Evolutionary conservation across 768 basidiomycete genomes (phyloP).

Genomic region (Collybia sp.): DNA sequence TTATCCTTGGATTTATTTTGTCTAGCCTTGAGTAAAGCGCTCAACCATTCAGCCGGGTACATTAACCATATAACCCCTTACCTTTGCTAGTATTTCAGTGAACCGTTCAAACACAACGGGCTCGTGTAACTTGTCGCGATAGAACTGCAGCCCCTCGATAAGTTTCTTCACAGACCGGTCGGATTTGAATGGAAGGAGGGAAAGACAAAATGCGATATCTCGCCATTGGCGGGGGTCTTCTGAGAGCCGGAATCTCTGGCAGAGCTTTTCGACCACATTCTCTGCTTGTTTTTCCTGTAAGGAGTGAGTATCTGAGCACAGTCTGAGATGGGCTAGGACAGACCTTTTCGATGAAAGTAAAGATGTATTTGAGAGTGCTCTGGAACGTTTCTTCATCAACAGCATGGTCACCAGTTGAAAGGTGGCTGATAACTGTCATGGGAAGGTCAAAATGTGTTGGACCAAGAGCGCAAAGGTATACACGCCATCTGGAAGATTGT

Average conservation of each 20-base stretch:
- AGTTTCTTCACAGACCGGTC: conserved; percentile 96
- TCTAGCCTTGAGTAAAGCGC: conserved; percentile 50
- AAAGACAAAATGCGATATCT: conserved; percentile 94
- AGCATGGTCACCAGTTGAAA: conserved; percentile 86
- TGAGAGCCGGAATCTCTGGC: conserved; percentile 87
- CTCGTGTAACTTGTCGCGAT: conserved; percentile 96
- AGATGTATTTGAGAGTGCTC: conserved; percentile 91
- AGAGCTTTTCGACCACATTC: conserved; percentile 94
- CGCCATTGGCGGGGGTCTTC: conserved; percentile 94
- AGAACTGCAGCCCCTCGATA: conserved; percentile 87
- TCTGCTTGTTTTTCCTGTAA: conserved; percentile 95
- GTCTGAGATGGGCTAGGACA: conserved; percentile 8
- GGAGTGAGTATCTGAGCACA: neutral
- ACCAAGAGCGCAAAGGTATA: neutral
- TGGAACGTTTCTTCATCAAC: conserved; percentile 93
- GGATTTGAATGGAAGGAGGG: conserved; percentile 93
- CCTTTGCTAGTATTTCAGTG: conserved; percentile 89
- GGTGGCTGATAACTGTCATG: conserved; percentile 83
- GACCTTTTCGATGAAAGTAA: conserved; percentile 95
- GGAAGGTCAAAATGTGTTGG: conserved; percentile 3
- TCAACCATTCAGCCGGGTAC: neutral
- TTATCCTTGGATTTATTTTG: conserved; percentile 89
- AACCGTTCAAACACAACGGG: conserved; percentile 75
- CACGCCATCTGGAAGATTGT: conserved; percentile 93
- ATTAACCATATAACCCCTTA: conserved; percentile 19